Evolutionary conservation across 2,329 filamentous ascomycete species (phyloP).

Genomic region (Aphanoascus verrucosus): DNA sequence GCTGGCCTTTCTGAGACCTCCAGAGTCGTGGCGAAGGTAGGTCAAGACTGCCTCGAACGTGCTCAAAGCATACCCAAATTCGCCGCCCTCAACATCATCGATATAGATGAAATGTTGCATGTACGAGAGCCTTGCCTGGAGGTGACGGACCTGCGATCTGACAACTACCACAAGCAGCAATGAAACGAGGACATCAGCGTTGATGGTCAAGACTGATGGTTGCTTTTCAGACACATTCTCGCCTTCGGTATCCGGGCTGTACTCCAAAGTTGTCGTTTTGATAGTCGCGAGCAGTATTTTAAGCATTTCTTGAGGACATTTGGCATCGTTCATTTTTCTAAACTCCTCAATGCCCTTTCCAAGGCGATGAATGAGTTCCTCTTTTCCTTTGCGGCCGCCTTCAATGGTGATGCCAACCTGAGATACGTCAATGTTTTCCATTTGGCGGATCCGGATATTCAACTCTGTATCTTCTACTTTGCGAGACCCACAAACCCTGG

Average conservation of each 20-base stretch:
- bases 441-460: constrained; percentile 80
- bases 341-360: constrained; percentile 77
- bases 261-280: constrained; percentile 66
- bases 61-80: constrained; percentile 90
- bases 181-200: constrained; percentile 88
- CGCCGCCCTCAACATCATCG: constrained; percentile 91
- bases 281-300: constrained; percentile 67
- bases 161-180: constrained; percentile 87
- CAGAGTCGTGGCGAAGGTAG: constrained; percentile 75
- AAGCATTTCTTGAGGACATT: constrained; percentile 82
- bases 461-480: constrained; percentile 75
- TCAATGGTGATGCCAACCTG: constrained; percentile 85
- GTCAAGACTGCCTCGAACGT: constrained; percentile 90
- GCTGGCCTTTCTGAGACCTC: constrained; percentile 71
- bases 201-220: constrained; percentile 51
- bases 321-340: constrained; percentile 66
- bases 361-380: constrained; percentile 67
- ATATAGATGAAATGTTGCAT: constrained; percentile 97
- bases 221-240: constrained; percentile 40
- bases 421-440: constrained; percentile 87
- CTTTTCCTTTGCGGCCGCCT: constrained; percentile 65
- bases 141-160: constrained; percentile 71
- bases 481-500: constrained; percentile 65
- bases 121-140: constrained; percentile 83
- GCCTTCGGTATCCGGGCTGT: constrained; percentile 28